Evolutionary conservation across 192 early-diverging fungal species (phyloP).

Genomic region (Chytriomyces hyalinus): DNA sequence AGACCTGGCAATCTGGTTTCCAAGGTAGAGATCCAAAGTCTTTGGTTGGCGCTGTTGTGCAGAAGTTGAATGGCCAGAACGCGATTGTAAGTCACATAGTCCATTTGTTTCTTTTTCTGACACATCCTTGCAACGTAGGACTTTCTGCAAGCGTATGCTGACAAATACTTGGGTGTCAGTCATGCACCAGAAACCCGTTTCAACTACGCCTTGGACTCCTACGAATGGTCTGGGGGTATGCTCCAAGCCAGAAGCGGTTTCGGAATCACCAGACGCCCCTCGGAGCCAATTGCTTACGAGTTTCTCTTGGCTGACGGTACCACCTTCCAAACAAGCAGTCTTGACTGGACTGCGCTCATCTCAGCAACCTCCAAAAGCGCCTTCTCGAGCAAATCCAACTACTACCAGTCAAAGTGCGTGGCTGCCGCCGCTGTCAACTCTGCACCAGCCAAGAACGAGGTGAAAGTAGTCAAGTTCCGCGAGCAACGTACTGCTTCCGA

Average conservation of each 20-base stretch:
- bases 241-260: neutral
- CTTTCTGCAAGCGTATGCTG: conserved; percentile 25
- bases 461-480: too few species aligned
- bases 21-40: neutral
- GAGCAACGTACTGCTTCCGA: too few species aligned
- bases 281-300: neutral
- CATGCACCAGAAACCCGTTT: conserved; percentile 29
- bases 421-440: too few species aligned
- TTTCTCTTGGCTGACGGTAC: neutral
- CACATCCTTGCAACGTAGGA: neutral
- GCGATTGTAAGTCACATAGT: neutral
- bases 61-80: conserved; percentile 4
- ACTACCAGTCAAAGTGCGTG: too few species aligned
- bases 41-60: neutral
- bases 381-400: too few species aligned
- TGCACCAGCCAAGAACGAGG: too few species aligned
- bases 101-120: neutral
- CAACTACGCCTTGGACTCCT: conserved; percentile 17
- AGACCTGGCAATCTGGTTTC: neutral
- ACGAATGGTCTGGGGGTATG: neutral
- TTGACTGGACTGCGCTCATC: too few species aligned
- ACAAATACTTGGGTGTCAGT: conserved; percentile 8
- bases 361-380: too few species aligned
- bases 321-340: neutral
- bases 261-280: neutral